Evolutionary conservation across 2,329 filamentous ascomycete genomes (phyloP), one percentile per base, ranked within the genome.

Genomic region (Penicillium sp.): DNA sequence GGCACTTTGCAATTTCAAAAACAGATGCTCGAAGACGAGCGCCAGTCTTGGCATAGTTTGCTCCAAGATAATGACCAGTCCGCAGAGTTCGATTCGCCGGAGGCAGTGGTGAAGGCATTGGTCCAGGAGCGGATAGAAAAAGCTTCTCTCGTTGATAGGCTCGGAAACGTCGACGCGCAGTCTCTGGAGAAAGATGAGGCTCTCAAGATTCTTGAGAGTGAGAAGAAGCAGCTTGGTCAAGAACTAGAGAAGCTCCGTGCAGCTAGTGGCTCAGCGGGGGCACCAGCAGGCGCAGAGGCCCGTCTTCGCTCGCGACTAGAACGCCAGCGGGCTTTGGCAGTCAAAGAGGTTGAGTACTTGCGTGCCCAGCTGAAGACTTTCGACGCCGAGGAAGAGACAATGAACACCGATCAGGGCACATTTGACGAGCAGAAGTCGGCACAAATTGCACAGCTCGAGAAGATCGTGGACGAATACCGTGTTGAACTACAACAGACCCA

Each of bases 271-370:
- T 60, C 26, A 29, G 51, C 36, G 7, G 48, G 53, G n/a, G 76
- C 70, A 4, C 74, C 77, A 5, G 66, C 74, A 1, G 79, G 75
- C 18, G 76, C 79, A 15, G 88, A 90, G 64, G 88, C 69, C 56
- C 83, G 91, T 72, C 81, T 83, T 1, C 86, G 85, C 41, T 77
- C 88, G 48, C 84, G 94, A 29, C 76, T 96, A 0, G 93, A 99
- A 64, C 82, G 94, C 53, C 93, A 97, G 68, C 88, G 90, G 52
- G 84, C 82, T 0, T 81, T 99, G 7, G 90, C 92, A 0, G 81
- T 90, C 23, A 96, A 96, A 67, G 95, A 99, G 69, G 90, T 94
- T 0, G 92, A 96, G 61, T 96, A 95, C 68, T 81, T 99, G 6
- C 88, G 94, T 21, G 93, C 90, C 0, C 94, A 99, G 71, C 81